Evolutionary conservation across 2,329 filamentous ascomycete species (phyloP).

Genomic region (Simplicillium sp.): DNA sequence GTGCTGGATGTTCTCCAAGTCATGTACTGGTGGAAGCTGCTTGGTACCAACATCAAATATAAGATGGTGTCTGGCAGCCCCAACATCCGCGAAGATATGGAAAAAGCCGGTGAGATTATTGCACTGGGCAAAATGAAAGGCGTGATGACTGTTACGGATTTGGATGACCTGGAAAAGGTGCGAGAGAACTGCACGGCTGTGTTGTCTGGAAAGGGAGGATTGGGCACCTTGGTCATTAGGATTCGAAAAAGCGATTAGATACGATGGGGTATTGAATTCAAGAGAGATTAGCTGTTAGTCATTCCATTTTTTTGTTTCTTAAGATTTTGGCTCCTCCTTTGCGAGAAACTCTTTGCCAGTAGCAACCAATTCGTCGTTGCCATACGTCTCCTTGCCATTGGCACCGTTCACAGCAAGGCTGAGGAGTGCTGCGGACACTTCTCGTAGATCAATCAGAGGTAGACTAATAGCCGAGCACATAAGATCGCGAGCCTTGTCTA

Average conservation of each 20-base stretch:
- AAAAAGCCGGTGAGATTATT: conserved; percentile 28
- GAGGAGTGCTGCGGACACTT: conserved; percentile 1
- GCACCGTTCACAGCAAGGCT: conserved; percentile 1
- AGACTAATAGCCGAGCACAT: not conserved
- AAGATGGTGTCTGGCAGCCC: conserved; percentile 35
- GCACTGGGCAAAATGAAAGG: conserved; percentile 31
- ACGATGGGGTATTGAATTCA: not conserved
- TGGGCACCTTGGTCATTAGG: conserved; percentile 32
- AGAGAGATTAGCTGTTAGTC: not conserved
- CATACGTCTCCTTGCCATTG: conserved; percentile 5
- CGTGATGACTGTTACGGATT: conserved; percentile 28
- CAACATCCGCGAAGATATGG: conserved; percentile 29
- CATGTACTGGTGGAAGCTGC: conserved; percentile 30
- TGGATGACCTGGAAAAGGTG: conserved; percentile 33
- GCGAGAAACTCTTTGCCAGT: conserved; percentile 2
- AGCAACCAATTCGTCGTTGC: conserved; percentile 3
- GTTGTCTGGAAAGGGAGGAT: conserved; percentile 27
- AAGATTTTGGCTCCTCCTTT: conserved; percentile 1
- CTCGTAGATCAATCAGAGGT: conserved; percentile 2
- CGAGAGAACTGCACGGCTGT: conserved; percentile 29
- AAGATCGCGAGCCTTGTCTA: not conserved
- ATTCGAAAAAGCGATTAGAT: conserved; percentile 13
- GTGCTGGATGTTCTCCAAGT: conserved; percentile 23
- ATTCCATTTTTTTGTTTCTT: not conserved
- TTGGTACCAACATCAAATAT: conserved; percentile 33